Evolutionary conservation across 2,329 filamentous ascomycete genomes (phyloP).

Genomic region (Fusarium nisikadoi): DNA sequence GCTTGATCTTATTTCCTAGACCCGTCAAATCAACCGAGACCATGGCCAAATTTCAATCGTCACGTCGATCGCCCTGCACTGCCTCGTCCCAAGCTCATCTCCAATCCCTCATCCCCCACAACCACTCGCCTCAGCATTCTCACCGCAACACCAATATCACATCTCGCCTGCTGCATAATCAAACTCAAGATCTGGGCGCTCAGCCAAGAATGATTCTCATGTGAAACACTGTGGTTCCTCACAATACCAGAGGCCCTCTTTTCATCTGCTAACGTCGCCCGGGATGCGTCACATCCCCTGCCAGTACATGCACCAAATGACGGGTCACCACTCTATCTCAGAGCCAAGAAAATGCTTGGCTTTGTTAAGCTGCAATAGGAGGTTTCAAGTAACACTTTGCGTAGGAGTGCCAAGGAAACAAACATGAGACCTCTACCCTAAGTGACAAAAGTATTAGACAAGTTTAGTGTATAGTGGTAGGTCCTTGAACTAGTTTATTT

Average conservation of each 20-base stretch:
- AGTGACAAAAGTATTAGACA: background rate
- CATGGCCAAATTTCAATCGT: conserved; percentile 46
- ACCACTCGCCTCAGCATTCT: conserved; percentile 3
- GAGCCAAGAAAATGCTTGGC: conserved; percentile 31
- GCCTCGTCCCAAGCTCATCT: background rate
- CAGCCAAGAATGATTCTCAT: conserved; percentile 6
- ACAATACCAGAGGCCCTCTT: conserved; percentile 23
- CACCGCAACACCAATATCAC: background rate
- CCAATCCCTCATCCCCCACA: conserved; percentile 2
- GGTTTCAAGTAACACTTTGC: conserved; percentile 26
- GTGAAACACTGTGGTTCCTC: conserved; percentile 30
- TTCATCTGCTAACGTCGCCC: conserved; percentile 15
- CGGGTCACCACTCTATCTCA: conserved; percentile 31
- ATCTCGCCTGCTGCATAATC: background rate
- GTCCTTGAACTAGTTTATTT: background rate
- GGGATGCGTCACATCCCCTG: conserved; percentile 17
- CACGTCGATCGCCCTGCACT: conserved; percentile 36
- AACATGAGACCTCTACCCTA: background rate
- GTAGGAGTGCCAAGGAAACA: background rate
- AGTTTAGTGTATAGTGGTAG: background rate
- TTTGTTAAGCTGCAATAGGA: conserved; percentile 17
- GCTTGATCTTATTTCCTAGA: background rate
- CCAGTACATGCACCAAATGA: conserved; percentile 6
- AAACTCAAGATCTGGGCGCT: conserved; percentile 7
- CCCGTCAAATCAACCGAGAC: conserved; percentile 16